These are phyloP conservation scores for Asparagopsis taxiformis DNA, from an alignment of 31 red algal genomes.

Conservation along the genomic window DNA sequence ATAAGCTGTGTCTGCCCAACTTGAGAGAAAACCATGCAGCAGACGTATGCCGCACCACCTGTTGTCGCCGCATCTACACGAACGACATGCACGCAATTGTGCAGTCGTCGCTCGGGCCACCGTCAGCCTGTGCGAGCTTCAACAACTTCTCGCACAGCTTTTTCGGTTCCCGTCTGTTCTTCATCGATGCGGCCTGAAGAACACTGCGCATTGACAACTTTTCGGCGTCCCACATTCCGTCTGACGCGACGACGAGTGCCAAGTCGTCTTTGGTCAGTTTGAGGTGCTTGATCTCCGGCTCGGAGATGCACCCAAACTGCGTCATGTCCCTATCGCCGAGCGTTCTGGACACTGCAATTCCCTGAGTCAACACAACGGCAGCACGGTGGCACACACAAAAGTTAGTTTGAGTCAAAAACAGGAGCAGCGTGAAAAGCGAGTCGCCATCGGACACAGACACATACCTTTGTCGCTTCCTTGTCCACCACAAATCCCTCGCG, in stretches of 20 bases:
- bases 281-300: slow-evolving; percentile 29
- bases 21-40: too few species aligned
- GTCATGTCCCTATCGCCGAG: slow-evolving; percentile 65
- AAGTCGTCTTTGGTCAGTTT: slow-evolving; percentile 24
- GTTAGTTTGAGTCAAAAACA: slow-evolving; percentile 2
- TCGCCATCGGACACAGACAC: slow-evolving; percentile 2
- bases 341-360: slow-evolving; percentile 56
- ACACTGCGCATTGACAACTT: slow-evolving; percentile 3
- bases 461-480: slow-evolving; percentile 26
- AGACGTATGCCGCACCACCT: too few species aligned
- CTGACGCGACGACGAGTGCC: slow-evolving; percentile 46
- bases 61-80: too few species aligned
- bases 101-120: slow-evolving; percentile 46
- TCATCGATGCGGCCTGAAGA: slow-evolving; percentile 12
- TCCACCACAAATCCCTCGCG: slow-evolving; percentile 54
- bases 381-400: not conserved
- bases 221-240: slow-evolving; percentile 54
- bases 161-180: not conserved
- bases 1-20: too few species aligned
- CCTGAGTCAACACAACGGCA: slow-evolving; percentile 16
- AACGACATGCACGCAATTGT: slow-evolving; percentile 51
- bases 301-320: slow-evolving; percentile 53
- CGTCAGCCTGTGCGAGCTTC: slow-evolving; percentile 1
- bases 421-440: not conserved
- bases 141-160: slow-evolving; percentile 23